Evolutionary conservation across 73 alveolate species (phyloP).

Genomic region (Paramecium sonneborni): DNA sequence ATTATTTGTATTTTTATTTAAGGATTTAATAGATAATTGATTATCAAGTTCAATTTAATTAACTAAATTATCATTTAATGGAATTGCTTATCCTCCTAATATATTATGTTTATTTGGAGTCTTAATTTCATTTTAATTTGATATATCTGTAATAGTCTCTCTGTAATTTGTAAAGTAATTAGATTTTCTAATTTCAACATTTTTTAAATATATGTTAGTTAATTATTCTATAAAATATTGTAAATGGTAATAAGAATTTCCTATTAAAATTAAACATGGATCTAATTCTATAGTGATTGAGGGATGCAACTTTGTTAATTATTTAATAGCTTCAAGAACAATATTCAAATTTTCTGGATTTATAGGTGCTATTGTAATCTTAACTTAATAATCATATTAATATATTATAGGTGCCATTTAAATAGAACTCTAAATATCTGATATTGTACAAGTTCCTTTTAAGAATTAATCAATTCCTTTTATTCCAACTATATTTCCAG

Average conservation of each 20-base stretch:
- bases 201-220: constrained; percentile 70
- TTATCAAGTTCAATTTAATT: constrained; percentile 78
- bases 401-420: constrained; percentile 95
- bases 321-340: constrained; percentile 87
- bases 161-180: constrained; percentile 88
- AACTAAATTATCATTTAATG: constrained; percentile 79
- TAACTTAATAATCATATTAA: constrained; percentile 97
- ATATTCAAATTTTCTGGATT: constrained; percentile 89
- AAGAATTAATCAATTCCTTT: constrained; percentile 95
- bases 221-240: constrained; percentile 61
- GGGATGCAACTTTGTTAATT: constrained; percentile 86
- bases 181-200: constrained; percentile 72
- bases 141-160: constrained; percentile 79
- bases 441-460: constrained; percentile 92
- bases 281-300: constrained; percentile 64
- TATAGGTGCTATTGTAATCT: constrained; percentile 96
- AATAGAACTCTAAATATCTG: constrained; percentile 92
- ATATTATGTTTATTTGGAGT: constrained; percentile 92
- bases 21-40: constrained; percentile 75
- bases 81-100: constrained; percentile 72
- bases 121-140: constrained; percentile 79
- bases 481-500: constrained; percentile 89
- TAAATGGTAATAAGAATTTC: neutral
- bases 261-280: neutral
- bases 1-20: constrained; percentile 78